Base-by-base conservation (phyloP, 371 early-diverging fungal species). In the Apophysomyces trapeziformis region DNA sequence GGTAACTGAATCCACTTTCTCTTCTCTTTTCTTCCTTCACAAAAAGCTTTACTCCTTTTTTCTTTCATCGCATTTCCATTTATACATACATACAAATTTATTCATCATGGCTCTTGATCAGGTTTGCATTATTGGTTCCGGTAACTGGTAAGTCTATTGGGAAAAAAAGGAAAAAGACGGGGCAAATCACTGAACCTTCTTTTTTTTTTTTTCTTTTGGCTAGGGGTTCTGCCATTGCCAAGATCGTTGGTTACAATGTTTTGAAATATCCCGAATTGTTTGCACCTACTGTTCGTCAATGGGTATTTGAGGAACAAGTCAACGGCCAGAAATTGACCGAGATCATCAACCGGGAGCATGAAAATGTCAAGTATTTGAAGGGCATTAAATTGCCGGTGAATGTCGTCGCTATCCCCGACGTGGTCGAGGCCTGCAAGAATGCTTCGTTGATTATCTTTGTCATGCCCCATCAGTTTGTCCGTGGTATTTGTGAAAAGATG, bases 381-480 rank as follows among this genome's bases (percentile, higher is more conserved):
- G 95, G 93, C 57, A 86, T 96, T 60, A 81, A 81, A 58, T 82
- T 99, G 46, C 98, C 99, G 4, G 75, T 84, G 37, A 98, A 96
- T 75, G 86, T 99, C 26, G 80, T 87, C n/a, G 98, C 65, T 71
- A 86, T 86, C 54, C 87, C 98, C 6, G 92, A 96, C 68, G 79
- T 97, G 4, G 66, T 84, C 13, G 85, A 92, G 54, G 89, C 94
- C 4, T 90, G 90, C 62, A 73, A 87, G 54, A 95, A 81, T 59
- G 93, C 96, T 7, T 94, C 96, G 41, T 77, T 97, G 57, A 79
- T 99, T 18, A 88, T 99, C 14, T 95, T 99, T 77, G 98, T 97
- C 26, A 79, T 99, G 35, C 99, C 99, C 45, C 99, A 99, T 77
- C 97, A 97, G 91, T 99, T 97, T 77, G 91, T 96, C 26, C 80